A percentile compares a stretch with the other conserved stretches of the same genome.
Evolutionary conservation across 2,329 filamentous ascomycete genomes (phyloP).

Genomic region (Alternaria arbusti): DNA sequence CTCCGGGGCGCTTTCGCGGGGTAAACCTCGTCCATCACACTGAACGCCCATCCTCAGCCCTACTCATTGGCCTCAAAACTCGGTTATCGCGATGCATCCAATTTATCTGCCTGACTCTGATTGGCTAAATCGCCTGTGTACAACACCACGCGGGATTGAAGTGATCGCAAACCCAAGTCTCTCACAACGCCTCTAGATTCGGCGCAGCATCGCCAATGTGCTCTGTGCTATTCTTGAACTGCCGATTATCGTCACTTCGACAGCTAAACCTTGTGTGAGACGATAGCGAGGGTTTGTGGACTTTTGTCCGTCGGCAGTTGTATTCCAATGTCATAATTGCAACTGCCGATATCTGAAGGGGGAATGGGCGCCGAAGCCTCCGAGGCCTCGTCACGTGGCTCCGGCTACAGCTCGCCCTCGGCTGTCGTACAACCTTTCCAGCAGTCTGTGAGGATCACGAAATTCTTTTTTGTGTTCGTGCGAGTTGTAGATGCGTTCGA

Average conservation of each 20-base stretch:
- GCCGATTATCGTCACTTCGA: constrained; percentile 13
- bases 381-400: constrained; percentile 9
- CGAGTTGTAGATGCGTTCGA: neutral
- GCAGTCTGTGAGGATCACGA: neutral
- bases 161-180: constrained; percentile 6
- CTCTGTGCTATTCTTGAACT: constrained; percentile 21
- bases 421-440: neutral
- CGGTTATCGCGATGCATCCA: constrained; percentile 4
- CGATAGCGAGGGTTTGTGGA: constrained; percentile 12
- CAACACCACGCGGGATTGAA: neutral
- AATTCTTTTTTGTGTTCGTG: neutral
- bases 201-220: neutral
- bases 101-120: neutral
- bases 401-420: neutral
- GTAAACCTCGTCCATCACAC: constrained; percentile 10
- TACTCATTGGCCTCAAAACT: constrained; percentile 7
- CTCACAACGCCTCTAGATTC: neutral
- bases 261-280: constrained; percentile 14
- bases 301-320: constrained; percentile 23
- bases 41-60: constrained; percentile 1
- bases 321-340: constrained; percentile 13
- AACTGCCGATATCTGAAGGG: constrained; percentile 22
- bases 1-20: constrained; percentile 15
- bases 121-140: neutral
- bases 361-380: neutral